Evolutionary conservation across 345 rosid genomes (phyloP).

Genomic region (Bruguiera sexangula): DNA sequence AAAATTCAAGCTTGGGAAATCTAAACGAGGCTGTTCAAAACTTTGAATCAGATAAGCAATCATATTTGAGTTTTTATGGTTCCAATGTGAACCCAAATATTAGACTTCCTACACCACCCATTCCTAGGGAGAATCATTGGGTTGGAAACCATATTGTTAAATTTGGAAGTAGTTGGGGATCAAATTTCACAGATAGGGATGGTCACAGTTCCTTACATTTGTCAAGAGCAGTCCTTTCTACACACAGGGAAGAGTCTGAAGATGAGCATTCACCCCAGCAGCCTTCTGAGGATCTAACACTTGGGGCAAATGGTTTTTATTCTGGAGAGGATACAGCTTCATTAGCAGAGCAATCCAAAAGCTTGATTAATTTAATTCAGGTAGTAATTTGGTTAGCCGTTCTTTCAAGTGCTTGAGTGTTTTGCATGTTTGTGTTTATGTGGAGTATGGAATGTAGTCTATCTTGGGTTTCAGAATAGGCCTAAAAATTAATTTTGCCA

Average conservation of each 20-base stretch:
- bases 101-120: conserved; percentile 36
- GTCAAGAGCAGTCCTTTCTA: conserved; percentile 45
- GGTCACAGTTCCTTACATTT: conserved; percentile 28
- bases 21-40: conserved; percentile 11
- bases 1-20: conserved; percentile 24
- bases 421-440: background rate
- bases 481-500: too few relatives aligned
- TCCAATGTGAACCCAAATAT: conserved; percentile 35
- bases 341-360: conserved; percentile 24
- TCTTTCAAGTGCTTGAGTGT: conserved; percentile 1
- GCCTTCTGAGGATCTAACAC: conserved; percentile 20
- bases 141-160: conserved; percentile 24
- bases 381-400: conserved; percentile 19
- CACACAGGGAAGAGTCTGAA: conserved; percentile 58
- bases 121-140: conserved; percentile 29
- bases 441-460: background rate
- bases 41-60: conserved; percentile 27
- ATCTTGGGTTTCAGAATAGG: background rate
- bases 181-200: conserved; percentile 25
- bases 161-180: conserved; percentile 33
- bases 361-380: conserved; percentile 38
- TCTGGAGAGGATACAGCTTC: conserved; percentile 21
- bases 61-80: conserved; percentile 20
- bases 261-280: conserved; percentile 38
- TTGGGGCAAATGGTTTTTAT: conserved; percentile 24